Percentiles rank a stretch among this genome's conserved stretches.
phyloP scores from a whole-genome alignment of 805 yeast genomes.

The Teunomyces funiuensis region DNA sequence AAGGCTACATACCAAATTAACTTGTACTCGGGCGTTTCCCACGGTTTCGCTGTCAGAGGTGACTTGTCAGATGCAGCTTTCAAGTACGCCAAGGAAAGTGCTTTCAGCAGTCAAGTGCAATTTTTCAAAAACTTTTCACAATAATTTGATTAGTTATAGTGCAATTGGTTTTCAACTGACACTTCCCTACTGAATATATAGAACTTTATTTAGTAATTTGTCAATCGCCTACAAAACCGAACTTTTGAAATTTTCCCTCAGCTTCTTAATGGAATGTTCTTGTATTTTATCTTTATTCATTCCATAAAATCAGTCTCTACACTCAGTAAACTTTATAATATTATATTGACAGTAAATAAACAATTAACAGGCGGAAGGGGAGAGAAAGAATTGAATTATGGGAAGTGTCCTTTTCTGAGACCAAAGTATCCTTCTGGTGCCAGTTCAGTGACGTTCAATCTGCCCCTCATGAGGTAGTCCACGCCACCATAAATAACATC shows the following conservation, averaged over 20 bases:
- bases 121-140: neutral
- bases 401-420: conserved; percentile 28
- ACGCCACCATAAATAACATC: conserved; percentile 31
- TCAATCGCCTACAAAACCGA: too few species aligned
- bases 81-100: conserved; percentile 67
- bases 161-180: too few species aligned
- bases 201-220: too few species aligned
- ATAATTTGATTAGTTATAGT: too few species aligned
- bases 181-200: too few species aligned
- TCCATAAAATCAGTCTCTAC: too few species aligned
- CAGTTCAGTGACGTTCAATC: conserved; percentile 15
- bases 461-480: conserved; percentile 24
- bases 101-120: conserved; percentile 45
- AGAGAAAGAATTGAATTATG: conserved; percentile 9
- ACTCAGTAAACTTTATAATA: too few species aligned
- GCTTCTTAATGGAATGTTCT: too few species aligned
- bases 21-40: conserved; percentile 60
- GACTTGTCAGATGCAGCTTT: conserved; percentile 54
- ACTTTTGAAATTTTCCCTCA: too few species aligned
- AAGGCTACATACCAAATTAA: conserved; percentile 60
- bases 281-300: too few species aligned
- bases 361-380: too few species aligned
- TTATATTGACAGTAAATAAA: too few species aligned
- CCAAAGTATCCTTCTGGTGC: conserved; percentile 41
- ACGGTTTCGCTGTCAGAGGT: conserved; percentile 83